phyloP scores from a whole-genome alignment of 2,329 filamentous ascomycete species.

The Apiospora kogelbergensis region DNA sequence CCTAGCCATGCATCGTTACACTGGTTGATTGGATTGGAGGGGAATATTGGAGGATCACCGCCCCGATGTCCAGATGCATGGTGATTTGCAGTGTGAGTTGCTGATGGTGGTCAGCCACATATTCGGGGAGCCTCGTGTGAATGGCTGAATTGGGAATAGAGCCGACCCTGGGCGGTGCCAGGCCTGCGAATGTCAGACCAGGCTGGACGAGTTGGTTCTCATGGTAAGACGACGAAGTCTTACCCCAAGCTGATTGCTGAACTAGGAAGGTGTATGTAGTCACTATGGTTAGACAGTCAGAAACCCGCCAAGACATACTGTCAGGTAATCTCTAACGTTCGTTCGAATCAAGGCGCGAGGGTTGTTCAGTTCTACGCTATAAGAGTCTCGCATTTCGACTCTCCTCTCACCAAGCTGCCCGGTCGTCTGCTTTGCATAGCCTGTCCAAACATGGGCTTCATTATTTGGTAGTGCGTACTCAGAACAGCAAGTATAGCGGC shows the following conservation, averaged over 20 bases:
- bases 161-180: not conserved
- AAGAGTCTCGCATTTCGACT: not conserved
- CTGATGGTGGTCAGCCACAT: constrained; percentile 4
- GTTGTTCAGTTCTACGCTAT: not conserved
- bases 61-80: not conserved
- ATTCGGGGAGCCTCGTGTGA: not conserved
- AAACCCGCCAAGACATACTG: not conserved
- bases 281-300: not conserved
- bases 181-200: not conserved
- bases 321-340: not conserved
- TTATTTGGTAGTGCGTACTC: not conserved
- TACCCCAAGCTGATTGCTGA: not conserved
- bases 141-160: constrained; percentile 3
- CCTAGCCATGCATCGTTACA: not conserved
- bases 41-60: not conserved
- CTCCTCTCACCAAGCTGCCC: not conserved
- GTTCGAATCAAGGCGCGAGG: not conserved
- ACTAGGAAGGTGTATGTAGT: not conserved
- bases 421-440: not conserved
- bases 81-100: not conserved
- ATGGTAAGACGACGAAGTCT: not conserved
- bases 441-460: not conserved
- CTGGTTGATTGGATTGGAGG: not conserved
- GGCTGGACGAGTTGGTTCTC: not conserved
- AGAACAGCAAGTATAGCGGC: not conserved